Percentiles rank a stretch among this genome's conserved stretches.
phyloP scores from a whole-genome alignment of 179 eudicot genomes.

The Carnegiea gigantea region DNA sequence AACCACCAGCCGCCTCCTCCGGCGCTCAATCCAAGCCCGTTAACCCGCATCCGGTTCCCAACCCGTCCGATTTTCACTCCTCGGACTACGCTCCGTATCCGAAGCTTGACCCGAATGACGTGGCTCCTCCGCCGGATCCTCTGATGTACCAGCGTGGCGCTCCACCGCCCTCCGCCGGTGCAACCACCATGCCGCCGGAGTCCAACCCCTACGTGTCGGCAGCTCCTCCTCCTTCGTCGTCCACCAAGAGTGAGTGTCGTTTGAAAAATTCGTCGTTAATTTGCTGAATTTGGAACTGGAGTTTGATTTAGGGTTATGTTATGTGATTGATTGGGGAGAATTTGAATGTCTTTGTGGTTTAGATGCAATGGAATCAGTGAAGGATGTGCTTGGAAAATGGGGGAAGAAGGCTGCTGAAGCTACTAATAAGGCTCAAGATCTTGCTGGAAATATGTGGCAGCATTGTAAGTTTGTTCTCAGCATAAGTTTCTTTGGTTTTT shows the following conservation, averaged over 20 bases:
- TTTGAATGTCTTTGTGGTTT: neutral
- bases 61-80: slow-evolving; percentile 31
- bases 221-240: slow-evolving; percentile 51
- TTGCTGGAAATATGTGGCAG: slow-evolving; percentile 93
- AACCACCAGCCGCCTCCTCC: slow-evolving; percentile 18
- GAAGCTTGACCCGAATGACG: slow-evolving; percentile 59
- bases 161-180: slow-evolving; percentile 24
- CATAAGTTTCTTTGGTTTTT: neutral
- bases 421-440: slow-evolving; percentile 63
- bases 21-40: slow-evolving; percentile 19
- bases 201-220: slow-evolving; percentile 82
- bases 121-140: slow-evolving; percentile 52
- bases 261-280: neutral
- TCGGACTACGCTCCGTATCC: slow-evolving; percentile 69
- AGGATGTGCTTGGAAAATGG: slow-evolving; percentile 72
- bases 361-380: slow-evolving; percentile 70
- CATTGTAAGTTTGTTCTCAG: slow-evolving; percentile 48
- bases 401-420: slow-evolving; percentile 87
- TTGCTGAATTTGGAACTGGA: neutral
- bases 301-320: slow-evolving; percentile 7
- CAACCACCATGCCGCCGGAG: slow-evolving; percentile 68
- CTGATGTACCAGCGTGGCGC: slow-evolving; percentile 17
- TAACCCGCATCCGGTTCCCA: slow-evolving; percentile 15
- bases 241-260: slow-evolving; percentile 45
- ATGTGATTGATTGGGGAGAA: neutral